phyloP scores from a whole-genome alignment of 148 eudicot species.

The Heliamphora exappendiculata region DNA sequence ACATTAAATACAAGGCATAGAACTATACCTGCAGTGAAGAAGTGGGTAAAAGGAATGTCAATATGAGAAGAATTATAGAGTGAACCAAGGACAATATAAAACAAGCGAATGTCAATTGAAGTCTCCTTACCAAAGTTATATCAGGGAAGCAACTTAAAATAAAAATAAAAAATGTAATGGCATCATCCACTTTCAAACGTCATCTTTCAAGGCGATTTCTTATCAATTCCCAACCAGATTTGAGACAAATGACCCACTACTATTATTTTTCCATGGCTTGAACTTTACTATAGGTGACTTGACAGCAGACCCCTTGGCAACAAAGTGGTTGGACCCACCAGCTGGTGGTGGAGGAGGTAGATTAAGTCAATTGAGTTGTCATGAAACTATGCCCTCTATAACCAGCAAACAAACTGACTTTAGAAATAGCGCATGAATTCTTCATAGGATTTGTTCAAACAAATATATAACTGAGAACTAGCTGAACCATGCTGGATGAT shows the following conservation, averaged over 20 bases:
- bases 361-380: not conserved
- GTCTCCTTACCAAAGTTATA: not conserved
- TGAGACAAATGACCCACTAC: too few relatives aligned
- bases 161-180: not conserved
- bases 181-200: not conserved
- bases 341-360: not conserved
- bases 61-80: not conserved
- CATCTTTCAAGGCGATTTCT: not conserved
- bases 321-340: too few relatives aligned
- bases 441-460: not conserved
- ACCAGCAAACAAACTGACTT: not conserved
- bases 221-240: too few relatives aligned
- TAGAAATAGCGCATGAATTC: not conserved
- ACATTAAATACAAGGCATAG: slow-evolving; percentile 74
- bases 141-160: not conserved
- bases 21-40: slow-evolving; percentile 59
- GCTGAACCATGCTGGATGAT: not conserved
- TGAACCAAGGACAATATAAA: not conserved
- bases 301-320: too few relatives aligned
- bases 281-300: too few relatives aligned
- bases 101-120: not conserved
- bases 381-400: not conserved
- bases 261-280: too few relatives aligned
- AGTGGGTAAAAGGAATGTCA: not conserved
- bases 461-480: not conserved